These are phyloP conservation scores for Erysiphe neolycopersici DNA, from an alignment of 2,329 filamentous ascomycete species.

Conservation along the genomic window DNA sequence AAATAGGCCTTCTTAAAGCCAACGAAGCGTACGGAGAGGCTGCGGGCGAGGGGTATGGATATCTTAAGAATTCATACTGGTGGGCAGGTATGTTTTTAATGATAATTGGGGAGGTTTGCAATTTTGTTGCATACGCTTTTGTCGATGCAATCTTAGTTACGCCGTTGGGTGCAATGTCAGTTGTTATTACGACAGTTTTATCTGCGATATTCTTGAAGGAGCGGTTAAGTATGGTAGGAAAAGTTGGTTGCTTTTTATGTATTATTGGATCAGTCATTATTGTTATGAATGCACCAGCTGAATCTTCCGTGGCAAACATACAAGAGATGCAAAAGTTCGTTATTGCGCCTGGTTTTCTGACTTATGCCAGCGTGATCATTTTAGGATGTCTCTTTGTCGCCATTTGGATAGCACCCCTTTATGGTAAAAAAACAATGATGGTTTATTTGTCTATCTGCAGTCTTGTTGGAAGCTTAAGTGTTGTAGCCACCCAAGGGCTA, in stretches of 20 bases:
- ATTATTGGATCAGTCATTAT: conserved; percentile 86
- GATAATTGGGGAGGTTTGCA: conserved; percentile 91
- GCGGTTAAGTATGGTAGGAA: conserved; percentile 79
- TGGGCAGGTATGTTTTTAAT: conserved; percentile 91
- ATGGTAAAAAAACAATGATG: conserved; percentile 92
- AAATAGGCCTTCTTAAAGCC: conserved; percentile 67
- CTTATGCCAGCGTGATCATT: conserved; percentile 61
- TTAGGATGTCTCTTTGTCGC: conserved; percentile 45
- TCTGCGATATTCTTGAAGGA: conserved; percentile 94
- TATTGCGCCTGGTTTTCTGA: conserved; percentile 62
- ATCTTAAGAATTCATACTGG: conserved; percentile 87
- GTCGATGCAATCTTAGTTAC: conserved; percentile 92
- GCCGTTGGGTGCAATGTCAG: conserved; percentile 67
- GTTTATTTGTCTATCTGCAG: conserved; percentile 94
- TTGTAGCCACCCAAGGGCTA: conserved; percentile 80
- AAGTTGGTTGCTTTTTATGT: conserved; percentile 85
- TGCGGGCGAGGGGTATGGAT: conserved; percentile 88
- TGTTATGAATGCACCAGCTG: conserved; percentile 69
- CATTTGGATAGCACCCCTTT: conserved; percentile 59
- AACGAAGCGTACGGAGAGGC: conserved; percentile 94
- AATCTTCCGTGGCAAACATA: conserved; percentile 65
- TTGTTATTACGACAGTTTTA: conserved; percentile 74
- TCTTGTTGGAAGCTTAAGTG: conserved; percentile 76
- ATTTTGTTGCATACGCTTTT: conserved; percentile 91
- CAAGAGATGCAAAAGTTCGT: conserved; percentile 82